Conservation (phyloP, 1,284 basidiomycete genomes). For the Meripilus lineatus region DNA sequence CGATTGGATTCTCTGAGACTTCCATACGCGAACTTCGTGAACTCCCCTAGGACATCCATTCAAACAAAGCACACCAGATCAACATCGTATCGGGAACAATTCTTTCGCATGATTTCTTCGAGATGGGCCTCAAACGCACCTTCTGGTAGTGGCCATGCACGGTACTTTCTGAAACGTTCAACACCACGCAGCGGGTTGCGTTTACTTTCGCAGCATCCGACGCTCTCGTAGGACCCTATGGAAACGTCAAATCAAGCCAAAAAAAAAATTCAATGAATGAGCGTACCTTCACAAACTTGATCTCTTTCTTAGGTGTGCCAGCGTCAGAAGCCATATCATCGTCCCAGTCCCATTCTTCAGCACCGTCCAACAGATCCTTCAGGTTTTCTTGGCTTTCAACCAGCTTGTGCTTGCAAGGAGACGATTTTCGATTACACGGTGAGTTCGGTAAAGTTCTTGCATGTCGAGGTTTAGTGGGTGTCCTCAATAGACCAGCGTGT, state of each 20-base stretch:
- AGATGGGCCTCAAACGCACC: conserved; percentile 6
- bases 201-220: not conserved
- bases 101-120: not conserved
- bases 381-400: conserved; percentile 14
- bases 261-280: not conserved
- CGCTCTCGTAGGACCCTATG: not conserved
- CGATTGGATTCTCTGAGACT: not conserved
- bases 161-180: conserved; percentile 19
- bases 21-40: not conserved
- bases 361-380: conserved; percentile 35
- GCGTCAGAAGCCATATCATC: conserved; percentile 38
- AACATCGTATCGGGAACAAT: not conserved
- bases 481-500: not conserved
- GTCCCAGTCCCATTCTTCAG: conserved; percentile 48
- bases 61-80: not conserved
- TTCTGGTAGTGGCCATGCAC: conserved; percentile 13
- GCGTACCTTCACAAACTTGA: not conserved
- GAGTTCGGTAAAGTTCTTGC: not conserved
- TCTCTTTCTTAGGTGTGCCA: conserved; percentile 26
- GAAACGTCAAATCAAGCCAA: not conserved
- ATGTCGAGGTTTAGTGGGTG: conserved; percentile 1
- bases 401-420: not conserved
- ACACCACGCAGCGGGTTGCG: conserved; percentile 47
- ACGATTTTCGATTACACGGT: not conserved
- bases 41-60: not conserved